phyloP scores from a whole-genome alignment of 1,139 yeast species.

The Yamadazyma kanchanaburiensis region DNA sequence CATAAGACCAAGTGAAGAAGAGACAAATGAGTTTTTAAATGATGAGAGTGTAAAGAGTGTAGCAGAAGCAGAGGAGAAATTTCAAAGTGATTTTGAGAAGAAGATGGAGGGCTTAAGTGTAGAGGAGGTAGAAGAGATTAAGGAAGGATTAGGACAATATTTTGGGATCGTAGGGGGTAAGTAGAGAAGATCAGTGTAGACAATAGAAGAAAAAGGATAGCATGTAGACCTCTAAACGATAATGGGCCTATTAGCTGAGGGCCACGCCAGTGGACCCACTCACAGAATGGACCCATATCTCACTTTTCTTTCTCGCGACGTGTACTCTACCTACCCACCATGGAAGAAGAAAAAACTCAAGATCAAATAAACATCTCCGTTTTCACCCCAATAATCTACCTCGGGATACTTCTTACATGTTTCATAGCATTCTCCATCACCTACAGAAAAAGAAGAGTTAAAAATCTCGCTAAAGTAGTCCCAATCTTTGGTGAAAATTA shows the following conservation, averaged over 20 bases:
- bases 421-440: conserved; percentile 69
- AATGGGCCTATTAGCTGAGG: no score
- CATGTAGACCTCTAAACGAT: no score
- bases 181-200: neutral
- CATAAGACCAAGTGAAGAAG: conserved; percentile 49
- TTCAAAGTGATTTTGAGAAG: conserved; percentile 35
- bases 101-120: conserved; percentile 25
- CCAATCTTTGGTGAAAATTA: conserved; percentile 73
- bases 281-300: no score
- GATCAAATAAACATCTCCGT: conserved; percentile 57
- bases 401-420: conserved; percentile 67
- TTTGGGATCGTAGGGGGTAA: conserved; percentile 39
- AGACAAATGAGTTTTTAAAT: conserved; percentile 43
- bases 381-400: conserved; percentile 79
- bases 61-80: conserved; percentile 32
- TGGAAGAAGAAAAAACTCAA: conserved; percentile 28
- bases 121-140: conserved; percentile 46
- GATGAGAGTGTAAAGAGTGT: conserved; percentile 30
- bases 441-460: conserved; percentile 60
- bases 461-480: conserved; percentile 51
- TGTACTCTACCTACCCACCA: no score
- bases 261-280: no score
- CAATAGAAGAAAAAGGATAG: neutral
- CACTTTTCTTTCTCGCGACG: no score
- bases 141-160: conserved; percentile 63